Conservation (phyloP, 2,329 filamentous ascomycete genomes). For the Ophiocordyceps unilateralis region DNA sequence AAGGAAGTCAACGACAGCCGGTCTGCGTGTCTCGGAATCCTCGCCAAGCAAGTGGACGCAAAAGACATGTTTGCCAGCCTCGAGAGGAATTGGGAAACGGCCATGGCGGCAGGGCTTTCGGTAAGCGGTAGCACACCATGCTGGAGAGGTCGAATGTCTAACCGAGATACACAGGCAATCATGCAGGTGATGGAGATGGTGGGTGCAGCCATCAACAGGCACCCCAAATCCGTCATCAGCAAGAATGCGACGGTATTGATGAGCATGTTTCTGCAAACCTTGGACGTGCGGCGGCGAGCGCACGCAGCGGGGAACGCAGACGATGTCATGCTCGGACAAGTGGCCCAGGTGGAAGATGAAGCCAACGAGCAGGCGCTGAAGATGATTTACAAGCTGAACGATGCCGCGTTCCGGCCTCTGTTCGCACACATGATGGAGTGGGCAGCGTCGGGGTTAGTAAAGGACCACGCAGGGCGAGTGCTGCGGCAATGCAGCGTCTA, state of each 20-base stretch:
- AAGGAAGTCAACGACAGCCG: constrained; percentile 48
- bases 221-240: constrained; percentile 60
- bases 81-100: constrained; percentile 52
- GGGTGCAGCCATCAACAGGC: constrained; percentile 54
- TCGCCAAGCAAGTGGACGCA: constrained; percentile 62
- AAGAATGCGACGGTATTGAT: constrained; percentile 60
- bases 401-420: constrained; percentile 79
- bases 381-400: constrained; percentile 95
- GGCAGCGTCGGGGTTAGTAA: constrained; percentile 45
- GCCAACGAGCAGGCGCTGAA: constrained; percentile 60
- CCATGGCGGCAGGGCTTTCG: constrained; percentile 41
- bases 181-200: constrained; percentile 55
- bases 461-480: constrained; percentile 37
- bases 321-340: constrained; percentile 24
- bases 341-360: constrained; percentile 43
- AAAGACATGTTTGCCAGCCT: constrained; percentile 61
- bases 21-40: constrained; percentile 49
- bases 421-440: constrained; percentile 80
- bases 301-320: constrained; percentile 26
- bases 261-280: constrained; percentile 37
- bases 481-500: constrained; percentile 62
- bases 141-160: not conserved
- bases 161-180: constrained; percentile 34
- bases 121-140: constrained; percentile 26
- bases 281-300: constrained; percentile 49